Percentiles rank a stretch among this genome's conserved stretches.
Conservation (phyloP, 179 eudicot species). For the Actinidia chinensis region DNA sequence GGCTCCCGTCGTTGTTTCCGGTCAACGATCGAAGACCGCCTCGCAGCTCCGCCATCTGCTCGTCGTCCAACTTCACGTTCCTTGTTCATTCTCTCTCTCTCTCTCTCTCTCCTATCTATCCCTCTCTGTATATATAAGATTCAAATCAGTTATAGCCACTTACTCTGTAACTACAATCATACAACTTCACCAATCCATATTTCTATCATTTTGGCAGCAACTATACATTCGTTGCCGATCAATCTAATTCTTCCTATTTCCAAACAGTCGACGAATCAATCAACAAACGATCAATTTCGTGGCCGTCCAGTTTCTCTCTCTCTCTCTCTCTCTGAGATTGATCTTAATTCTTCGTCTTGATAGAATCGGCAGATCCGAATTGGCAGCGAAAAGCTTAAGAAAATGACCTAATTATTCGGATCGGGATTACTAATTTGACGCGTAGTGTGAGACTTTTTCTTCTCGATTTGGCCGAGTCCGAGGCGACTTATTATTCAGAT, state of each 20-base stretch:
- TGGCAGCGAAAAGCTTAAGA: neutral
- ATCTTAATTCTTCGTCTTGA: neutral
- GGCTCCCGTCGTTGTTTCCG: constrained; percentile 65
- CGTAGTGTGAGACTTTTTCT: neutral
- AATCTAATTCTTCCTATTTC: no score
- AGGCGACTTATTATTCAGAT: neutral
- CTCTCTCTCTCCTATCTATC: no score
- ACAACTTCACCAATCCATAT: neutral
- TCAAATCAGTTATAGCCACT: neutral
- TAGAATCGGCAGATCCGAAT: neutral
- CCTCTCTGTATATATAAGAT: no score
- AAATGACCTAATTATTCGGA: constrained; percentile 5
- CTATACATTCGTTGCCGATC: no score
- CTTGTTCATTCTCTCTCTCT: constrained; percentile 26
- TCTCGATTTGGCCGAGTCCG: neutral
- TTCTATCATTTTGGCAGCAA: neutral
- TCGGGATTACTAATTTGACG: neutral
- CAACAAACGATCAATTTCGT: neutral
- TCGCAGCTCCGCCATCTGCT: constrained; percentile 56
- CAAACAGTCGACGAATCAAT: neutral
- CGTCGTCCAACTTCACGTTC: constrained; percentile 54
- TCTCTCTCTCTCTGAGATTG: neutral
- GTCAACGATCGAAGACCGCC: constrained; percentile 67
- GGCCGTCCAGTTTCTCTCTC: neutral
- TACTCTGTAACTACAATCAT: neutral